A percentile compares a stretch with the other conserved stretches of the same genome.
Conservation (phyloP, 78 protist genomes). For the Dictyostelium purpureum region DNA sequence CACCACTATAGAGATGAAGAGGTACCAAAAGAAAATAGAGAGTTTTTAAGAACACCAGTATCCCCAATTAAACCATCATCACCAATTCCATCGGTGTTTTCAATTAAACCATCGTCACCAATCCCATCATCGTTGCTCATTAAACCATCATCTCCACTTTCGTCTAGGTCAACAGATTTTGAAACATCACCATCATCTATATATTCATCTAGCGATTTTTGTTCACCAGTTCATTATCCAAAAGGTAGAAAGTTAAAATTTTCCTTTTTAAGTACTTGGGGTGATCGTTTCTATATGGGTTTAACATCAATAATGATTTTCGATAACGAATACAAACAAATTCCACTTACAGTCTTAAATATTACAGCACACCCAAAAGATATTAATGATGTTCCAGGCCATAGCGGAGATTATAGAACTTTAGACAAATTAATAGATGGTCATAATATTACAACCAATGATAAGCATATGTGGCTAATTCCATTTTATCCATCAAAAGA, state of each 20-base stretch:
- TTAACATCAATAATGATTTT: constrained; percentile 58
- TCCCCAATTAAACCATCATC: no score
- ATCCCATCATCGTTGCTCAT: not conserved
- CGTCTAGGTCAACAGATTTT: not conserved
- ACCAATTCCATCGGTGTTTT: not conserved
- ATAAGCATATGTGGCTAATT: constrained; percentile 83
- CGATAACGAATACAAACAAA: constrained; percentile 45
- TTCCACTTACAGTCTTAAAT: not conserved
- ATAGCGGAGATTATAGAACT: constrained; percentile 74
- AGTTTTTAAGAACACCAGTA: no score
- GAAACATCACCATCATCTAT: not conserved
- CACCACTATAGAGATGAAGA: no score
- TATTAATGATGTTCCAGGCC: constrained; percentile 56
- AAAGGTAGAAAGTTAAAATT: constrained; percentile 58
- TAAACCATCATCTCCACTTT: not conserved
- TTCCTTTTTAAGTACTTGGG: constrained; percentile 76
- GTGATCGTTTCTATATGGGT: constrained; percentile 85
- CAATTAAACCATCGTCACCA: no score
- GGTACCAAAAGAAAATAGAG: no score
- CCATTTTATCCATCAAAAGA: constrained; percentile 76
- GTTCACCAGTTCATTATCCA: constrained; percentile 4
- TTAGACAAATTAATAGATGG: constrained; percentile 79
- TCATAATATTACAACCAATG: constrained; percentile 41
- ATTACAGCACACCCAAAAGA: constrained; percentile 65
- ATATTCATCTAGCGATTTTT: not conserved